phyloP scores from a whole-genome alignment of 768 basidiomycete genomes.

The Suillus subalutaceus region DNA sequence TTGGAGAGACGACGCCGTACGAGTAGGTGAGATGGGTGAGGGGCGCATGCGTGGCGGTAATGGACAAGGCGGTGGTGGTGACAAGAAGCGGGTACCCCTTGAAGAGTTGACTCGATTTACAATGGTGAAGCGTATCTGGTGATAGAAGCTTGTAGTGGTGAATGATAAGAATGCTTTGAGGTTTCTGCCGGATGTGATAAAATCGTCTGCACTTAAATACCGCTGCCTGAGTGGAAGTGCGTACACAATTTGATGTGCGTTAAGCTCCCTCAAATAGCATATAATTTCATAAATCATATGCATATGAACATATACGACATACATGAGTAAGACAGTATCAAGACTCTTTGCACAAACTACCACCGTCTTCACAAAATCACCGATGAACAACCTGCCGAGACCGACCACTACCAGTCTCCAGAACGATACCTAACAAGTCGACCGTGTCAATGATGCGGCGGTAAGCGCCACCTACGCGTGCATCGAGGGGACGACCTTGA shows the following conservation, averaged over 20 bases:
- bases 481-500: conserved; percentile 17
- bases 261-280: neutral
- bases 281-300: conserved; percentile 1
- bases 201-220: neutral
- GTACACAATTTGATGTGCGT: neutral
- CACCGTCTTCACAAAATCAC: neutral
- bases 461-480: conserved; percentile 10
- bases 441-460: conserved; percentile 9
- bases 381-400: neutral
- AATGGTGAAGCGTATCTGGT: conserved; percentile 94
- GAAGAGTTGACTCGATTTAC: conserved; percentile 94
- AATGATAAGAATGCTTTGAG: neutral
- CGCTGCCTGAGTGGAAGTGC: neutral
- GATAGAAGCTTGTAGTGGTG: neutral
- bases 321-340: neutral
- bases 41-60: conserved; percentile 25
- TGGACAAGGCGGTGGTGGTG: conserved; percentile 29
- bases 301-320: neutral
- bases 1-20: conserved; percentile 65
- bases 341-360: neutral
- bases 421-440: neutral
- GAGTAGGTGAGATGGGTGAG: conserved; percentile 76
- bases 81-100: conserved; percentile 61
- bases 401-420: conserved; percentile 11
- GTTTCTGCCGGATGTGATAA: neutral